Percentiles rank a stretch among this genome's conserved stretches.
phyloP scores from a whole-genome alignment of 164 flowering plant species.

The Piper longum region DNA sequence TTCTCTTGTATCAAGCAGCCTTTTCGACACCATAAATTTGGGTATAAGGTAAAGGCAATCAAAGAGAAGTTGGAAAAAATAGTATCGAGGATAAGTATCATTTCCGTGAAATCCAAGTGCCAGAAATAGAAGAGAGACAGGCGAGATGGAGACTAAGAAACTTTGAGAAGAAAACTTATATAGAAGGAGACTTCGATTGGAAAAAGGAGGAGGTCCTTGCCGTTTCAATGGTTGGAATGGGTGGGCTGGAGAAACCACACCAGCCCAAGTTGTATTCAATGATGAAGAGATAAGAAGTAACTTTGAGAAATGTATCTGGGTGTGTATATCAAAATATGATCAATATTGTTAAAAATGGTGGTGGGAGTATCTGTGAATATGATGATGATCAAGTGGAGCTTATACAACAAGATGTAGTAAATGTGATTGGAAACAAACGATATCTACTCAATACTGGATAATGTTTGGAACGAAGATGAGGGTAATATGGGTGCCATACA shows the following conservation, averaged over 20 bases:
- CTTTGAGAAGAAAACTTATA: not conserved
- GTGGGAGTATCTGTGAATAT: not conserved
- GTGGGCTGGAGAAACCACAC: slow-evolving; percentile 8
- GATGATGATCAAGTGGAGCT: not conserved
- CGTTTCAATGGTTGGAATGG: slow-evolving; percentile 7
- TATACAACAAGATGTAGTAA: not conserved
- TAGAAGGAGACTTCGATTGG: not conserved
- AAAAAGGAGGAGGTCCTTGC: not conserved
- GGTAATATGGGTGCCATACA: too few species aligned
- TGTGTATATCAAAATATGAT: not conserved
- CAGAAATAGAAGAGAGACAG: not conserved
- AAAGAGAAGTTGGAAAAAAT: not conserved
- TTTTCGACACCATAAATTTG: not conserved
- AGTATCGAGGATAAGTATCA: not conserved
- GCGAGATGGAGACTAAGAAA: not conserved
- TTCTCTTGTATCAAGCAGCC: not conserved
- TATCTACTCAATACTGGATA: slow-evolving; percentile 8
- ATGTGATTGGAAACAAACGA: not conserved
- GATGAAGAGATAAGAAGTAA: not conserved
- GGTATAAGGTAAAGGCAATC: not conserved
- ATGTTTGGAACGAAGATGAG: slow-evolving; percentile 7
- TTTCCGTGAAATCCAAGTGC: not conserved
- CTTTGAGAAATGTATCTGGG: slow-evolving; percentile 2
- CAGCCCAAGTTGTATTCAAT: slow-evolving; percentile 5
- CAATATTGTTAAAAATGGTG: not conserved